Conservation (phyloP, 441 rosid species). For the Daphne laureola region DNA sequence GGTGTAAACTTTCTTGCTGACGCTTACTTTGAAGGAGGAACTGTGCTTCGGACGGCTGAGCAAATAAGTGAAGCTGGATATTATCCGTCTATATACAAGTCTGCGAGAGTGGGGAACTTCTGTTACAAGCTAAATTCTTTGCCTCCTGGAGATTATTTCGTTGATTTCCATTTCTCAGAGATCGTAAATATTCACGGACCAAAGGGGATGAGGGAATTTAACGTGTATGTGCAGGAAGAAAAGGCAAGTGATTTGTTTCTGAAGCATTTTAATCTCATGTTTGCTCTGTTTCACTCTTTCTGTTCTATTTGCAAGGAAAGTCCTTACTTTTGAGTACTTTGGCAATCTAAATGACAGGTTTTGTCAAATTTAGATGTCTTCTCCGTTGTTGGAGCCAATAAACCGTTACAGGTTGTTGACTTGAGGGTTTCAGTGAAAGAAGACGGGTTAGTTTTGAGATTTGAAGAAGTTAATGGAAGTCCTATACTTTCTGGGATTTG, state of each 20-base stretch:
- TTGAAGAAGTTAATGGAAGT: constrained; percentile 69
- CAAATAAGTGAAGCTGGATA: constrained; percentile 68
- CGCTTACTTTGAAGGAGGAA: constrained; percentile 59
- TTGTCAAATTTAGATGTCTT: constrained; percentile 74
- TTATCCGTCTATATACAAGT: constrained; percentile 57
- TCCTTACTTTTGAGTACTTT: constrained; percentile 7
- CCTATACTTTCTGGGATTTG: constrained; percentile 69
- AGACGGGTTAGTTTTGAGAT: constrained; percentile 55
- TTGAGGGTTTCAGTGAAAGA: constrained; percentile 52
- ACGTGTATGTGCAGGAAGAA: constrained; percentile 80
- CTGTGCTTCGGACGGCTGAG: constrained; percentile 60
- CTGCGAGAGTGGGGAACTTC: constrained; percentile 73
- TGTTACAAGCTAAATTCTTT: constrained; percentile 43
- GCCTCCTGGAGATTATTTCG: constrained; percentile 48
- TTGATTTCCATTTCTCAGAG: constrained; percentile 83
- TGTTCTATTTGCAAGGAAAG: neutral
- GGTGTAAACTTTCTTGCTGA: constrained; percentile 37
- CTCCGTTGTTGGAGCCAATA: constrained; percentile 73
- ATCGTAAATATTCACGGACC: constrained; percentile 80
- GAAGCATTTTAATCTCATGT: neutral
- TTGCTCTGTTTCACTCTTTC: neutral
- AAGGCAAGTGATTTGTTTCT: constrained; percentile 38
- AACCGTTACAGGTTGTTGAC: constrained; percentile 67
- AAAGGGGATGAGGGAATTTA: constrained; percentile 72
- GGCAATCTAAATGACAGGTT: constrained; percentile 42